Base-by-base conservation (phyloP, 352 stramenopile species). In the Thraustochytrium striatum region DNA sequence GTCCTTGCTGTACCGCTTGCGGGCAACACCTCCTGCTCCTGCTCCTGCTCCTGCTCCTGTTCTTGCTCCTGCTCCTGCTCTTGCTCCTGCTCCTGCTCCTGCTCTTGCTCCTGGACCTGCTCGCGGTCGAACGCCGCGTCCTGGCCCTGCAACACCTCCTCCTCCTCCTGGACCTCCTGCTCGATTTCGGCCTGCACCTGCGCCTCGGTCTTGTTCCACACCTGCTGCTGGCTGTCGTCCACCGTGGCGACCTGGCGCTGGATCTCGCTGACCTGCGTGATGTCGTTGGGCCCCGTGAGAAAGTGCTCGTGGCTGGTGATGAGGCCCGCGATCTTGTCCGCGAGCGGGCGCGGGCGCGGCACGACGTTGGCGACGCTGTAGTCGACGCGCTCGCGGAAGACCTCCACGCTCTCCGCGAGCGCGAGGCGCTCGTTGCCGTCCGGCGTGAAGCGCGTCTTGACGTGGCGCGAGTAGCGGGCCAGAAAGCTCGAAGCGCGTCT, bases 1-100 rank as follows among this genome's bases (percentile, higher is more conserved):
- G 41, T 91, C 92, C 82, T 95, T 91, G 30, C 92, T 85, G n/a
- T 86, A 87, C 79, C 95, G 95, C 78, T 94, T 95, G 84, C 95
- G 70, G 90, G 89, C 61, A 92, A 92, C 9, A 89, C 87, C 52
- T 88, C 87, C 21, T 39, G 65, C 72, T 96, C 91, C 59, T 90
- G 83, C 38, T 95, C 88, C 65, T 94, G 87, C 86, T 93, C 89
- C 82, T 95, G 89, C 79, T 95, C 91, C 53, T 94, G 88, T 28
- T 88, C 82, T 68, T 95, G 89, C 78, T 95, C 91, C 61, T 94
- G 91, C 80, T 95, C 90, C 57, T 89, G 85, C 65, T 89, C 85
- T 65, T 90, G 78, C 72, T 90, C 86, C 44, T 93, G 87, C 78
- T 93, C 88, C 53, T 93, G 86, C 82, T 93, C 87, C 78, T 94